phyloP scores from a whole-genome alignment of 2,329 filamentous ascomycete species.

The Alternaria conjuncta region DNA sequence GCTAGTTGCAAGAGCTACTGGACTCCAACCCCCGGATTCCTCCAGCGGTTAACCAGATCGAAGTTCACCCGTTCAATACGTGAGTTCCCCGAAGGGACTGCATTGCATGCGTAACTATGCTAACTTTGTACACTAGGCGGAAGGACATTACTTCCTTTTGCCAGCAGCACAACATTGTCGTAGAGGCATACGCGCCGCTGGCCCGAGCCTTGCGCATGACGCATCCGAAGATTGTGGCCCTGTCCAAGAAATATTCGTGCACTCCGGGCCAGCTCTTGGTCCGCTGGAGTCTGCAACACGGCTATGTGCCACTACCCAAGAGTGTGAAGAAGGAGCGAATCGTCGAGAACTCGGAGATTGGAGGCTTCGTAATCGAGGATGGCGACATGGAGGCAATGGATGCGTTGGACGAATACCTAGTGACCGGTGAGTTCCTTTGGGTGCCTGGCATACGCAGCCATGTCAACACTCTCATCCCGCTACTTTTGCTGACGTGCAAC shows the following conservation, averaged over 20 bases:
- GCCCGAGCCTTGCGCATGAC: slow-evolving; percentile 73
- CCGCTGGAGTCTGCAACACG: slow-evolving; percentile 79
- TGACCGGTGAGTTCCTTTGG: slow-evolving; percentile 56
- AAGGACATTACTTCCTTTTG: slow-evolving; percentile 71
- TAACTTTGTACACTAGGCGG: slow-evolving; percentile 68
- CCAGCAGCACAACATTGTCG: slow-evolving; percentile 68
- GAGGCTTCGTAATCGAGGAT: slow-evolving; percentile 65
- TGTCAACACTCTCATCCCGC: neutral
- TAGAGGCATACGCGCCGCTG: slow-evolving; percentile 82
- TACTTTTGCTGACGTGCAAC: slow-evolving; percentile 22
- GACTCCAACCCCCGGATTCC: slow-evolving; percentile 65
- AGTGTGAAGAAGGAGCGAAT: slow-evolving; percentile 69
- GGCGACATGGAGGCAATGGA: slow-evolving; percentile 70
- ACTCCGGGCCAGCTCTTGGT: slow-evolving; percentile 77
- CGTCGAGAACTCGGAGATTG: slow-evolving; percentile 68
- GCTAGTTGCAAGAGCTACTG: slow-evolving; percentile 72
- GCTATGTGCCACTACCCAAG: slow-evolving; percentile 76
- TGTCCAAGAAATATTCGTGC: slow-evolving; percentile 73
- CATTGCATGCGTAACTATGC: neutral
- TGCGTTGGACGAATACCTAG: slow-evolving; percentile 72
- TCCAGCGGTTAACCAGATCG: slow-evolving; percentile 78
- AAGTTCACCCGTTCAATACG: slow-evolving; percentile 76
- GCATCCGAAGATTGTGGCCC: slow-evolving; percentile 65
- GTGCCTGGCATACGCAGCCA: neutral
- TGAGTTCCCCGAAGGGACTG: neutral